Base-by-base conservation (phyloP, 1,284 basidiomycete species). In the Rhodotorula sp. region DNA sequence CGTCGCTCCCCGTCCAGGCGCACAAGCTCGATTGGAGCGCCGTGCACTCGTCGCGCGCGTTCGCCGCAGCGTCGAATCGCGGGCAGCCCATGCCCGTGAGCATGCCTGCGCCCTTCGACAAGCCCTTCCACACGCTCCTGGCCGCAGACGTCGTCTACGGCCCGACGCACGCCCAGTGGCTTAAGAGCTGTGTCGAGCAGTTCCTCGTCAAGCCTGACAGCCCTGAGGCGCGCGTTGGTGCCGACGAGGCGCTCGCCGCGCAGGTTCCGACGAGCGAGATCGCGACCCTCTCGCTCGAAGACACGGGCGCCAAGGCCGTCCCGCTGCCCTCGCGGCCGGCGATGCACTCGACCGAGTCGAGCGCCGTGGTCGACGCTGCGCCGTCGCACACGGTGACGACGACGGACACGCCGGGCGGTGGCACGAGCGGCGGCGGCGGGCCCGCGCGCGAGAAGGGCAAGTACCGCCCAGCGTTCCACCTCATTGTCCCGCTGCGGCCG, bases 91-190 rank as follows among this genome's bases (percentile, higher is more conserved):
- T 67, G 44, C 34, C 57, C 9, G 66, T 67, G 10, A 62, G 53
- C 48, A 68, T 72, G 66, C 70, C 70, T 6, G 55, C 70, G 10
- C 70, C 70, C 4, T 65, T 66, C 62, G 69, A 76, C 65, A 70
- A 78, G n/a, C 83, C 85, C 0, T 93, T 92, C 80, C 88, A 92
- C 74, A 72, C 90, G n/a, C 81, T 91, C 17, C 81, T 91, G 55
- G 91, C 90, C 8, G 90, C 90, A 2, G 91, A 93, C 79, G 86
- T 92, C 62, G 80, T 92, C 8, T 93, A 92, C 81, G 91, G 91
- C 79, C 80, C 84, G 0, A 82, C 85, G 19, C 91, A 92, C 72
- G 87, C 89, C 0, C 54, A 77, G 1, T 92, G 90, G 90, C 88
- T 93, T 77, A 85, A 84, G 61, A 80, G 81, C 9, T 89, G 87